Percentiles rank a stretch among this genome's conserved stretches.
Conservation (phyloP, 192 early-diverging fungal genomes). For the Endogone sp. region DNA sequence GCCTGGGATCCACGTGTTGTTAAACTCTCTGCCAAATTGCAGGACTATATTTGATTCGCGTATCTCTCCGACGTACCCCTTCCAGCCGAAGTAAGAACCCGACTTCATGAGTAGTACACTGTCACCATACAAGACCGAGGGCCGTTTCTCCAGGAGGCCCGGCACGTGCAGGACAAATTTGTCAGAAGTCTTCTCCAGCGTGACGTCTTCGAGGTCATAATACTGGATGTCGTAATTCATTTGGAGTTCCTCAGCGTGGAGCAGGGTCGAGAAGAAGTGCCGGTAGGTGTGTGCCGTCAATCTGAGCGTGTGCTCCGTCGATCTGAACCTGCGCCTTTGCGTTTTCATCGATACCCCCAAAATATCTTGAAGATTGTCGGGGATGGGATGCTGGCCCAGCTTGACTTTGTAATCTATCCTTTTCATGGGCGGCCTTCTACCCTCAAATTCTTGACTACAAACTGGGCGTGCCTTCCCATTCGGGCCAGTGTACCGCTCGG, state of each 20-base stretch:
- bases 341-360: too few species aligned
- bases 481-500: too few species aligned
- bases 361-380: too few species aligned
- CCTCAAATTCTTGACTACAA: too few species aligned
- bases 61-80: not conserved
- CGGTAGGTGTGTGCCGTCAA: constrained; percentile 24
- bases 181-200: constrained; percentile 15
- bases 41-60: not conserved
- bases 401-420: too few species aligned
- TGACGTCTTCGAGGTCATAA: constrained; percentile 26
- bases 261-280: constrained; percentile 19
- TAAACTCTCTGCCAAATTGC: not conserved
- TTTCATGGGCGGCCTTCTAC: too few species aligned
- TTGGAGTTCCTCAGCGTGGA: constrained; percentile 27
- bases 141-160: constrained; percentile 26
- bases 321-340: not conserved
- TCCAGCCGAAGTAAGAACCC: not conserved
- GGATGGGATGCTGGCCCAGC: too few species aligned
- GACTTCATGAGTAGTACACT: not conserved
- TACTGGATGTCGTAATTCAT: constrained; percentile 23
- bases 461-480: too few species aligned
- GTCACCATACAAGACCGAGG: constrained; percentile 25
- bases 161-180: constrained; percentile 30
- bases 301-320: not conserved
- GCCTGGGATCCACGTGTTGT: constrained; percentile 11